These are phyloP conservation scores for Beauveria pseudobassiana DNA, from an alignment of 2,329 filamentous ascomycete species.

Conservation along the genomic window DNA sequence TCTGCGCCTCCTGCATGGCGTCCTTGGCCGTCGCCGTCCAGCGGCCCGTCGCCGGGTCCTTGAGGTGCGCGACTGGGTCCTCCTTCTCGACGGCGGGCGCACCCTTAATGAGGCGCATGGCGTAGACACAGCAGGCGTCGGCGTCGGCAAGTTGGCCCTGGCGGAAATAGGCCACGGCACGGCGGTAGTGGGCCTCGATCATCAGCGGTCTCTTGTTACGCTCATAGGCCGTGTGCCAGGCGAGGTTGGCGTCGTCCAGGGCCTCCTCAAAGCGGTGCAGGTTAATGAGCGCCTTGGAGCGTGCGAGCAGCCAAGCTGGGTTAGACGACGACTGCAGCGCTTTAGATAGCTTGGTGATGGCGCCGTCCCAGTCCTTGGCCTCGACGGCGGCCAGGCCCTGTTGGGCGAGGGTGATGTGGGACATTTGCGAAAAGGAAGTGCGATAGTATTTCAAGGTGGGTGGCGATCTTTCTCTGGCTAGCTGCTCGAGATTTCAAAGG, in stretches of 20 bases:
- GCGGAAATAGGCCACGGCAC: conserved; percentile 65
- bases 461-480: neutral
- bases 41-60: conserved; percentile 37
- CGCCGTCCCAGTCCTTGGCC: conserved; percentile 55
- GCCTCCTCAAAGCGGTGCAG: conserved; percentile 54
- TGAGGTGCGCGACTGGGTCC: conserved; percentile 20
- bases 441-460: neutral
- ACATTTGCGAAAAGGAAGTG: conserved; percentile 31
- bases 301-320: conserved; percentile 72
- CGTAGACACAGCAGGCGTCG: conserved; percentile 58
- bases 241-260: conserved; percentile 61
- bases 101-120: conserved; percentile 32
- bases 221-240: conserved; percentile 52
- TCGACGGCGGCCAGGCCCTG: conserved; percentile 60
- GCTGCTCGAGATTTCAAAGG: too few species aligned
- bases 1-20: conserved; percentile 21
- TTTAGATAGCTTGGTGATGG: conserved; percentile 59
- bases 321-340: conserved; percentile 61
- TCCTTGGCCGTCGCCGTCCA: conserved; percentile 34
- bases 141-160: conserved; percentile 69
- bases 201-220: conserved; percentile 71
- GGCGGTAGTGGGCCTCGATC: conserved; percentile 71
- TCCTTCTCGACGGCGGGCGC: conserved; percentile 23
- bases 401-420: conserved; percentile 41
- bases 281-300: conserved; percentile 70